A percentile compares a stretch with the other conserved stretches of the same genome.
phyloP scores from a whole-genome alignment of 1,284 basidiomycete genomes.

The Cryptococcus depauperatus region DNA sequence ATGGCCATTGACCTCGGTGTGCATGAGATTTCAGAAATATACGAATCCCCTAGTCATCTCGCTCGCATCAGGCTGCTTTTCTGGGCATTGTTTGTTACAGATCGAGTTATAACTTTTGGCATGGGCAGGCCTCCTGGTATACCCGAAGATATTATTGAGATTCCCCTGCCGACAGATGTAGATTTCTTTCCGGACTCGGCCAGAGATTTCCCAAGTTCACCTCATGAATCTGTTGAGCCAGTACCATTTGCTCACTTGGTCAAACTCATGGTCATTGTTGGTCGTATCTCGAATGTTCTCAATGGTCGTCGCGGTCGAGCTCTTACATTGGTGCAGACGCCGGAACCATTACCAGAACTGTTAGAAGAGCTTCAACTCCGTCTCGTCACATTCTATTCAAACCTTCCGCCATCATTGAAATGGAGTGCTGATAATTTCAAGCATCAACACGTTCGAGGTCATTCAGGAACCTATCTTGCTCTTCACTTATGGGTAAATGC shows the following conservation, averaged over 20 bases:
- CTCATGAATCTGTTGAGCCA: conserved; percentile 35
- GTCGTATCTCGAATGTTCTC: conserved; percentile 44
- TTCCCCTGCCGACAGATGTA: conserved; percentile 44
- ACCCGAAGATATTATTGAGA: conserved; percentile 46
- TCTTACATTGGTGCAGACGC: conserved; percentile 38
- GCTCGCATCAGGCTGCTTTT: conserved; percentile 43
- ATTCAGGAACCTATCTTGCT: conserved; percentile 36
- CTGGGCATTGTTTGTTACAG: conserved; percentile 46
- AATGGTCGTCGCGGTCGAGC: conserved; percentile 44
- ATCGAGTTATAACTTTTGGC: conserved; percentile 45
- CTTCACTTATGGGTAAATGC: conserved; percentile 45
- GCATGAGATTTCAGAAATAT: conserved; percentile 46
- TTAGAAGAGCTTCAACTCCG: conserved; percentile 43
- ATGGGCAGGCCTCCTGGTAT: conserved; percentile 39
- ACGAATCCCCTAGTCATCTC: conserved; percentile 44
- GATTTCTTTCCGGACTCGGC: conserved; percentile 45
- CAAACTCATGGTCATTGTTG: conserved; percentile 47
- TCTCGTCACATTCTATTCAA: conserved; percentile 43
- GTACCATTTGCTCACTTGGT: conserved; percentile 45
- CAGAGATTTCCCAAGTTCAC: conserved; percentile 23
- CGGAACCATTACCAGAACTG: conserved; percentile 30
- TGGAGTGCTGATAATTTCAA: conserved; percentile 47
- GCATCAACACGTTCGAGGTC: conserved; percentile 41
- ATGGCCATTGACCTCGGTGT: conserved; percentile 47
- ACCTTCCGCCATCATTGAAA: conserved; percentile 40